Conservation (phyloP, 495 filamentous ascomycete species). For the Neurospora sp. region DNA sequence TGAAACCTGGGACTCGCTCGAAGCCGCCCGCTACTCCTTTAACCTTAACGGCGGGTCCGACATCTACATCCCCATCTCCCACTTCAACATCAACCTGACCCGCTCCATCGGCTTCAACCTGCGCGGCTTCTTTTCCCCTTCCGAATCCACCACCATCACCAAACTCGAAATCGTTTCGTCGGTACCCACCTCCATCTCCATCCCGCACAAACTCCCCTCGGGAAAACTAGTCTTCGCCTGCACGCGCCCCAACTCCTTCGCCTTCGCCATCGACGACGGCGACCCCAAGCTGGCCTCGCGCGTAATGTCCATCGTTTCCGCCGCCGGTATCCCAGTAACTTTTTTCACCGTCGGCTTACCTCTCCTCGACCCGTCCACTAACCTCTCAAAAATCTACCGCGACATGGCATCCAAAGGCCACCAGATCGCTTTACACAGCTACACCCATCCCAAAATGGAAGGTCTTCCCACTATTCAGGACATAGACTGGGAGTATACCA, state of each 20-base stretch:
- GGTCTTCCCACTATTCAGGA: constrained; percentile 43
- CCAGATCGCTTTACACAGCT: constrained; percentile 66
- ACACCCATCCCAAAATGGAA: constrained; percentile 69
- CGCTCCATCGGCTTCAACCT: constrained; percentile 56
- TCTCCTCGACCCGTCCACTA: constrained; percentile 47
- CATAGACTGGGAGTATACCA: constrained; percentile 62
- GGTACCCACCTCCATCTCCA: constrained; percentile 37
- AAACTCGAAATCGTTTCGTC: constrained; percentile 54
- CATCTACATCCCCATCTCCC: constrained; percentile 65
- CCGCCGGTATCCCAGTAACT: constrained; percentile 56
- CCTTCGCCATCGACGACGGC: constrained; percentile 76
- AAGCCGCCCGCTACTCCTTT: constrained; percentile 53
- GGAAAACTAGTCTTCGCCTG: constrained; percentile 56
- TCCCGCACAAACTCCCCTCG: constrained; percentile 53
- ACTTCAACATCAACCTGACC: constrained; percentile 57
- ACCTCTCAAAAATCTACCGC: constrained; percentile 53
- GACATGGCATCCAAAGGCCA: constrained; percentile 58
- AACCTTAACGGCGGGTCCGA: constrained; percentile 29
- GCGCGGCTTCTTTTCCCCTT: constrained; percentile 52
- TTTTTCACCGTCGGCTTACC: constrained; percentile 71
- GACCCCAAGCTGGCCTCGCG: constrained; percentile 49
- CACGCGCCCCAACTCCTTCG: constrained; percentile 63
- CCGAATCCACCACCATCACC: constrained; percentile 41
- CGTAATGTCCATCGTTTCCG: constrained; percentile 55
- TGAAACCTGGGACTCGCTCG: constrained; percentile 64